Evolutionary conservation across 2,329 filamentous ascomycete genomes (phyloP), one percentile per base, ranked within the genome.

Genomic region (Orbilia javanica): DNA sequence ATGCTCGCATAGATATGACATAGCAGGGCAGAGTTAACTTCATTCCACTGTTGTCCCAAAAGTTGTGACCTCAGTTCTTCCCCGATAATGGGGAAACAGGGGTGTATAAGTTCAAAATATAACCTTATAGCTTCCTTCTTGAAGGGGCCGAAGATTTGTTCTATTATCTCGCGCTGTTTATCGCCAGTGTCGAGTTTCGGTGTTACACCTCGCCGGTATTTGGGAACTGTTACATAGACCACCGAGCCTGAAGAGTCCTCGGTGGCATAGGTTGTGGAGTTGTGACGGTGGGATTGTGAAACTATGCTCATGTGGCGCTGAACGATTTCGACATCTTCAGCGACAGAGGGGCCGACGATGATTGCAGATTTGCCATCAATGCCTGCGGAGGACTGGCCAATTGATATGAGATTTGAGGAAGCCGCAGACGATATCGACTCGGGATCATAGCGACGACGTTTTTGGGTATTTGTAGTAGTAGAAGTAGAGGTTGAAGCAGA

Each of bases 71-170:
- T 25, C 4, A 72, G 52, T 1, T 85, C 82, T 50, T 88, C 87
- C 74, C 91, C 88, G 6, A 90, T 85, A 1, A 91, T 84, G 0
- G 89, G 89, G 75, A 90, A 88, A n/a, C 88, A 89, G n/a, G 84
- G 84, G 81, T 90, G 89, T 44, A 88, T 86, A 68, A 87, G 86
- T 34, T 86, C 84, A 70, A 89, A 87, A 80, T 89, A 78, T 4
- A 78, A 76, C 29, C 86, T 85, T 48, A 90, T 83, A 7, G 90
- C 81, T 63, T 88, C 86, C 25, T 85, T 84, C 20, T 84, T 83
- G 69, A 86, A 87, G 1, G 88, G 88, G 27, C 88, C 88, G 0
- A 90, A 83, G 22, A 90, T 86, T 80, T 89, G 88, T 79, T 89
- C 89, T 57, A 89, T 86, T 25, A 88, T 86, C 68, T 88, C 86